These are phyloP conservation scores for Colletotrichum melonis DNA, from an alignment of 2,329 filamentous ascomycete species.

Conservation along the genomic window DNA sequence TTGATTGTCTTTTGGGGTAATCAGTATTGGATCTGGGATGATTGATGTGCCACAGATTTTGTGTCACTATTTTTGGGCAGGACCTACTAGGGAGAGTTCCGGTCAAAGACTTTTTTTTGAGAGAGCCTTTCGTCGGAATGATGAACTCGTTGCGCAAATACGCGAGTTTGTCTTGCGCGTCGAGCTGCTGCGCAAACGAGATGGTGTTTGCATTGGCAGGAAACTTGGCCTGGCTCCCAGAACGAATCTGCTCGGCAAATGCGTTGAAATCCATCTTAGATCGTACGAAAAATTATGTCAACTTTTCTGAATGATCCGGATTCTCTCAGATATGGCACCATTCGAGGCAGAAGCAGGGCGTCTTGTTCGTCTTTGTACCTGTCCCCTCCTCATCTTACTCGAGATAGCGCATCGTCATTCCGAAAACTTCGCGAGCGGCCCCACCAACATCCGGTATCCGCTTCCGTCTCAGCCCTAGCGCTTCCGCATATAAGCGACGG, in stretches of 20 bases:
- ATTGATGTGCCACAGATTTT: not conserved
- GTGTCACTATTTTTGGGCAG: not conserved
- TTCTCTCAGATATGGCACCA: not conserved
- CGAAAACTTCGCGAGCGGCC: constrained; percentile 18
- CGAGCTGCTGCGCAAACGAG: constrained; percentile 64
- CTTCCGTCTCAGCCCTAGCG: constrained; percentile 19
- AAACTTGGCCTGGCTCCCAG: constrained; percentile 56
- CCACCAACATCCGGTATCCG: constrained; percentile 33
- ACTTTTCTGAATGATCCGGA: not conserved
- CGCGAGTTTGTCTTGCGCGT: constrained; percentile 69
- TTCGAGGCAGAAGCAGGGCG: constrained; percentile 2
- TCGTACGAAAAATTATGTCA: constrained; percentile 9
- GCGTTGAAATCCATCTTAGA: constrained; percentile 52
- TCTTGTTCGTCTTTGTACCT: constrained; percentile 36
- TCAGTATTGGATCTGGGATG: not conserved
- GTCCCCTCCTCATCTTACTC: constrained; percentile 1
- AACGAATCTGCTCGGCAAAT: constrained; percentile 53
- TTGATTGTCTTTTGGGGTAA: constrained; percentile 6
- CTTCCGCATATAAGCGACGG: constrained; percentile 35
- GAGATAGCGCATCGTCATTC: constrained; percentile 30
- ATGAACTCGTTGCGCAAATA: constrained; percentile 78
- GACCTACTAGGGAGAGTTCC: constrained; percentile 54
- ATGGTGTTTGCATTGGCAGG: constrained; percentile 58
- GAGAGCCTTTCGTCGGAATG: constrained; percentile 78
- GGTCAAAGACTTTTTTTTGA: constrained; percentile 71